Evolutionary conservation across 805 yeast species (phyloP).

Genomic region (Ogataea salicorniae): DNA sequence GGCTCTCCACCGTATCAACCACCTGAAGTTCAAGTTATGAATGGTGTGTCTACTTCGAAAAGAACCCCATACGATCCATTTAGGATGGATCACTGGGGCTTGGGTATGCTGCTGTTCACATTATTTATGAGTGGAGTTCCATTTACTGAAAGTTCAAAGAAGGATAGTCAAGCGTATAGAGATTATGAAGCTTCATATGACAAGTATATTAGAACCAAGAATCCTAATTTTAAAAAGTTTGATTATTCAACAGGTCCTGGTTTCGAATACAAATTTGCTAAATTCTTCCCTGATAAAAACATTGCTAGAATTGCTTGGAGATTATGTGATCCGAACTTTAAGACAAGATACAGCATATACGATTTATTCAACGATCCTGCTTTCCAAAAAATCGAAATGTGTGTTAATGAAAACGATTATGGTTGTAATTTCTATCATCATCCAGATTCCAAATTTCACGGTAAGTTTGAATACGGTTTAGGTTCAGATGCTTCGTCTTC

Average conservation of each 20-base stretch:
- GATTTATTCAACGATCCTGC: constrained; percentile 62
- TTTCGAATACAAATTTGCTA: constrained; percentile 63
- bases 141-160: constrained; percentile 45
- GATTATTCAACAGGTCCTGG: constrained; percentile 59
- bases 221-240: constrained; percentile 42
- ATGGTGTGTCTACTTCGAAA: constrained; percentile 33
- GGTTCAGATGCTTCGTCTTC: constrained; percentile 8
- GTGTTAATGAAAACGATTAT: constrained; percentile 44
- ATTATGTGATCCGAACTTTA: constrained; percentile 58
- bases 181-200: constrained; percentile 44
- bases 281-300: constrained; percentile 53
- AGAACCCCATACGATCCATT: constrained; percentile 51
- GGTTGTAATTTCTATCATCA: constrained; percentile 25
- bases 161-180: constrained; percentile 46
- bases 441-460: constrained; percentile 13
- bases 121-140: constrained; percentile 57
- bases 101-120: constrained; percentile 67
- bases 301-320: constrained; percentile 78
- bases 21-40: constrained; percentile 64
- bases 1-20: constrained; percentile 85
- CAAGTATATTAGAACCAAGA: constrained; percentile 27
- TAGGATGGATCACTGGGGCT: constrained; percentile 70
- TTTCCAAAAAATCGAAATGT: constrained; percentile 59
- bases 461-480: constrained; percentile 19
- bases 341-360: constrained; percentile 52